phyloP scores from a whole-genome alignment of 2,329 filamentous ascomycete species.

The Pseudocercospora ulei region DNA sequence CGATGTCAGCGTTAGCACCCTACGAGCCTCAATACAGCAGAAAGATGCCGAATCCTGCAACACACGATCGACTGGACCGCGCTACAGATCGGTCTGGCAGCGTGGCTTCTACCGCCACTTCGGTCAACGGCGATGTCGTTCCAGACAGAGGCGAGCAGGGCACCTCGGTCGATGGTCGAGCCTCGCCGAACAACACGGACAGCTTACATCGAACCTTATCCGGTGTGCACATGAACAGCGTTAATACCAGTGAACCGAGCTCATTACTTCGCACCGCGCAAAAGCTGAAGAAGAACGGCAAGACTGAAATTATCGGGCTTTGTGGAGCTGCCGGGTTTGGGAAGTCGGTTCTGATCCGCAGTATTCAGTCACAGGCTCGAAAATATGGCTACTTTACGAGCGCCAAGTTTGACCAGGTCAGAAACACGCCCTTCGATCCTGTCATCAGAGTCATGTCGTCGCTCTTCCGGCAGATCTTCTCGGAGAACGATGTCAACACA shows the following conservation, averaged over 20 bases:
- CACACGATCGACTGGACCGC: slow-evolving; percentile 13
- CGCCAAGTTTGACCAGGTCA: slow-evolving; percentile 51
- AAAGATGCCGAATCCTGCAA: too few species aligned
- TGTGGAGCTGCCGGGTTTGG: slow-evolving; percentile 50
- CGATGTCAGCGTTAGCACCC: slow-evolving; percentile 29
- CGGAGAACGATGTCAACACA: slow-evolving; percentile 52
- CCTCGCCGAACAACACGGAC: slow-evolving; percentile 21
- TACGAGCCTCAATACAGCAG: slow-evolving; percentile 17
- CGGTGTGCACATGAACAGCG: slow-evolving; percentile 17
- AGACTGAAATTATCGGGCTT: slow-evolving; percentile 52
- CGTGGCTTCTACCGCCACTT: slow-evolving; percentile 18
- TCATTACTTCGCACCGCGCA: slow-evolving; percentile 37
- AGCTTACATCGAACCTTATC: slow-evolving; percentile 21
- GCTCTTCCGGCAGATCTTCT: slow-evolving; percentile 55
- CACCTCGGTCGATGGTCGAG: slow-evolving; percentile 20
- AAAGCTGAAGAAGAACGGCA: slow-evolving; percentile 45
- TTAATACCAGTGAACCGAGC: slow-evolving; percentile 21
- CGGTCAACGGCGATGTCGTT: slow-evolving; percentile 15
- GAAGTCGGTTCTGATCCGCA: slow-evolving; percentile 52
- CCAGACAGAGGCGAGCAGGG: slow-evolving; percentile 11
- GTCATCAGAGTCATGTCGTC: slow-evolving; percentile 52
- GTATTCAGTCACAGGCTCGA: slow-evolving; percentile 49
- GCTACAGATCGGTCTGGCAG: slow-evolving; percentile 15
- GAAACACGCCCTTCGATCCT: slow-evolving; percentile 52
- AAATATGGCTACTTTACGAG: slow-evolving; percentile 52